phyloP scores from a whole-genome alignment of 2,329 filamentous ascomycete genomes.

The Neurospora sp. region DNA sequence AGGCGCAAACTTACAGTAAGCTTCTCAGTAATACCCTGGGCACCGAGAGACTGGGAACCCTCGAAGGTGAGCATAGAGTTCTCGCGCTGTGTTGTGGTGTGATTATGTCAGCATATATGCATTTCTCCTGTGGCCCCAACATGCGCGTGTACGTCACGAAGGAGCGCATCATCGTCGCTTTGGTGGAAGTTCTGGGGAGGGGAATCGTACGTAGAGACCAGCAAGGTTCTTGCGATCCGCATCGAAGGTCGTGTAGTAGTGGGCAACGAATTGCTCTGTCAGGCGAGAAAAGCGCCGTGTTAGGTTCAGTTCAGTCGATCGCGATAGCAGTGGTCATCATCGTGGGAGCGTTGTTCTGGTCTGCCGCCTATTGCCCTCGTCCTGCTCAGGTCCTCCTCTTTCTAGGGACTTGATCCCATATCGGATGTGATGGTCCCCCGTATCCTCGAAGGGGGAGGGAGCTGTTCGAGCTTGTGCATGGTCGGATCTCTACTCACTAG shows the following conservation, averaged over 20 bases:
- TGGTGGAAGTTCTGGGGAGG: background rate
- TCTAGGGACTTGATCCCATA: background rate
- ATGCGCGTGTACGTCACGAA: background rate
- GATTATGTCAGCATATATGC: constrained; percentile 1
- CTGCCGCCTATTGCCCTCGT: background rate
- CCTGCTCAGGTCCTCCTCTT: background rate
- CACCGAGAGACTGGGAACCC: constrained; percentile 55
- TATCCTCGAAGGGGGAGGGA: background rate
- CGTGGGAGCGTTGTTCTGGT: background rate
- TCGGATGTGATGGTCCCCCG: background rate
- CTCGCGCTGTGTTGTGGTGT: constrained; percentile 47
- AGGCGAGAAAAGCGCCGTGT: background rate
- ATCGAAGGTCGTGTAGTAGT: constrained; percentile 90
- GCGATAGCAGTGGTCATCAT: background rate
- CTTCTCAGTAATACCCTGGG: constrained; percentile 64
- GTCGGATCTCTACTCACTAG: background rate
- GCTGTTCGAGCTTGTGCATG: background rate
- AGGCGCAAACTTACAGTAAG: constrained; percentile 50
- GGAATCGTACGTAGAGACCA: constrained; percentile 64
- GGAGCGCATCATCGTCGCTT: background rate
- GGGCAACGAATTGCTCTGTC: constrained; percentile 75
- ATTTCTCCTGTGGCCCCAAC: background rate
- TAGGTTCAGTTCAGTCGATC: background rate
- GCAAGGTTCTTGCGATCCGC: constrained; percentile 53
- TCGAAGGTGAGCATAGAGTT: constrained; percentile 94